Conservation (phyloP, 495 filamentous ascomycete species). For the Glonium stellatum region DNA sequence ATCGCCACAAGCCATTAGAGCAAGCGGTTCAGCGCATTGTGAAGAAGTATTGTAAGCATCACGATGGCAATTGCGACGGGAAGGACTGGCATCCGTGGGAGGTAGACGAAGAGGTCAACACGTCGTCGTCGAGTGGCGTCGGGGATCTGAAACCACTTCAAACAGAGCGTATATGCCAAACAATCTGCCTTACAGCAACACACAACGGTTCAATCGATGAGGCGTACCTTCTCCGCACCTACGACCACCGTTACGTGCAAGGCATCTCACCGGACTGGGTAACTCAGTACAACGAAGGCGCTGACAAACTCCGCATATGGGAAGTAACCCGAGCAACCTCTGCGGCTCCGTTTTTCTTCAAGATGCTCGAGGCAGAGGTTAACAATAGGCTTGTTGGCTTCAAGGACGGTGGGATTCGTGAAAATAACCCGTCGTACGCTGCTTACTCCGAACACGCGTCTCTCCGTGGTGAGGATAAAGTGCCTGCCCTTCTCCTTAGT, state of each 20-base stretch:
- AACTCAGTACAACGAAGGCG: constrained; percentile 40
- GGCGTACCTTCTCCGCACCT: constrained; percentile 41
- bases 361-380: constrained; percentile 35
- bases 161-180: constrained; percentile 36
- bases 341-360: constrained; percentile 48
- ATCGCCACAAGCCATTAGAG: constrained; percentile 39
- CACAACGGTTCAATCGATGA: constrained; percentile 35
- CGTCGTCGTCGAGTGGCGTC: constrained; percentile 1
- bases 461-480: constrained; percentile 29
- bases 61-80: constrained; percentile 31
- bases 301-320: constrained; percentile 42
- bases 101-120: constrained; percentile 10
- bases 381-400: constrained; percentile 27
- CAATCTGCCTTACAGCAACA: constrained; percentile 39
- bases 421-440: constrained; percentile 39
- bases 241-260: constrained; percentile 36
- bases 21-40: constrained; percentile 40
- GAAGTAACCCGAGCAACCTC: constrained; percentile 48
- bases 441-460: constrained; percentile 38
- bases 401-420: constrained; percentile 42
- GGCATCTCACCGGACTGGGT: constrained; percentile 34
- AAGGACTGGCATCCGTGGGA: constrained; percentile 38
- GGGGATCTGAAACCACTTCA: constrained; percentile 18
- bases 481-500: constrained; percentile 34
- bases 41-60: constrained; percentile 31